Base-by-base conservation (phyloP, 768 basidiomycete genomes). In the Mycena galopus region DNA sequence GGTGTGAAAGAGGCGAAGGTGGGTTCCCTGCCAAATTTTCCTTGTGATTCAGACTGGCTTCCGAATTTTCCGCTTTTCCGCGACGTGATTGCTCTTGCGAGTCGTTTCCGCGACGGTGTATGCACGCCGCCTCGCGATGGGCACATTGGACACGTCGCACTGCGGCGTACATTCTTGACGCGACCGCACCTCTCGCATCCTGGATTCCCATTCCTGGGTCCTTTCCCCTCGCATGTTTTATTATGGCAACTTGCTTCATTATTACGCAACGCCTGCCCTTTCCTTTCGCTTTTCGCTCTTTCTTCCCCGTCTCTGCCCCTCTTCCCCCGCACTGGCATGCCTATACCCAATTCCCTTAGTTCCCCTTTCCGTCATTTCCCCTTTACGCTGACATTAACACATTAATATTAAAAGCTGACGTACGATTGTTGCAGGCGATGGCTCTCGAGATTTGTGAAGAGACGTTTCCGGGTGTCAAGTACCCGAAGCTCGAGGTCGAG, bases 361-460 rank as follows among this genome's bases (percentile, higher is more conserved):
- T 57, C 21, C 32, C 21, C 33, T 58, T 33, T 33, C 23, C 35
- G n/a, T n/a, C n/a, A n/a, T 35, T 23, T 35, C 33, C 33, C 33
- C 57, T 32, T 35, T 23, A 10, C 33, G 10, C 8, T 58, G 35
- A n/a, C 57, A 47, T 39, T 39, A n/a, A 14, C 11, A 37, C 62
- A 21, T 25, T 65, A 10, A 39, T 65, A 3, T 16, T 33, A 39
- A 14, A 35, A 23, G 58, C 44, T 70, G 55, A 60, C 64, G 30
- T 35, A 44, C 56, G 16, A n/a, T n/a, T n/a, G n/a, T n/a, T 17
- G 9, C 62, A 75, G 77, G 85, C 89, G 63, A 89, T 94, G 86
- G 96, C 96, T 57, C 88, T 98, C 51, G 94, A 93, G 73, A 92
- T 97, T 76, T 94, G 97, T 80, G 96, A 98, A 78, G 94, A 96